Evolutionary conservation across 2,329 filamentous ascomycete genomes (phyloP).

Genomic region (Penicillium digitatum): DNA sequence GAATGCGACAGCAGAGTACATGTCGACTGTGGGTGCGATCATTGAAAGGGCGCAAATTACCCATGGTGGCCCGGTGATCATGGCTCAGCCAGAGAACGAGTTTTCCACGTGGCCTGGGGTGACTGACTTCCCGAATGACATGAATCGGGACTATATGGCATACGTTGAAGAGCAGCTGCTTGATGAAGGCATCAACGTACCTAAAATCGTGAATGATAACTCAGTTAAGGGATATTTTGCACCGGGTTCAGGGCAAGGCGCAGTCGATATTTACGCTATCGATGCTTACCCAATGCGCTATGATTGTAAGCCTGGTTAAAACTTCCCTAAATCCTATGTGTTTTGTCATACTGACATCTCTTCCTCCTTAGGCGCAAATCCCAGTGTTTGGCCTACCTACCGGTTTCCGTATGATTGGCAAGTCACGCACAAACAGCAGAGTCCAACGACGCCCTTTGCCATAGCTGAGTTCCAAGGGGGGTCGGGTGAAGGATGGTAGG

Average conservation of each 20-base stretch:
- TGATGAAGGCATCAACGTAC: constrained; percentile 64
- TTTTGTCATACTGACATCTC: fast-evolving
- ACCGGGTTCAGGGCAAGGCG: constrained; percentile 47
- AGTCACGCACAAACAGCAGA: constrained; percentile 19
- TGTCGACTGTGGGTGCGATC: constrained; percentile 55
- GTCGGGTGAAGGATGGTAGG: constrained; percentile 18
- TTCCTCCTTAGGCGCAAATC: constrained; percentile 6
- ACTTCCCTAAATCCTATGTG: fast-evolving
- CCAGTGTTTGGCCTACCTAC: constrained; percentile 22
- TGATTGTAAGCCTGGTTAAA: constrained; percentile 13
- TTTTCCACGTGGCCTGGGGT: constrained; percentile 49
- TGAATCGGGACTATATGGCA: constrained; percentile 61
- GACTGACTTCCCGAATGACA: constrained; percentile 17
- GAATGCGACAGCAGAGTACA: constrained; percentile 49
- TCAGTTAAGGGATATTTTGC: constrained; percentile 55
- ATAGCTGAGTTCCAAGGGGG: constrained; percentile 28
- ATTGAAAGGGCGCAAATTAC: constrained; percentile 62
- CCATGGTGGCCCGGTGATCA: constrained; percentile 70
- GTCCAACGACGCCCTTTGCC: constrained; percentile 23
- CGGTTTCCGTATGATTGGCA: constrained; percentile 22
- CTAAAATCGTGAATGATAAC: constrained; percentile 69
- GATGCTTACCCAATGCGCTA: constrained; percentile 26
- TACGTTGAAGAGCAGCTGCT: constrained; percentile 63
- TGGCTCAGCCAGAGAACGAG: constrained; percentile 77
- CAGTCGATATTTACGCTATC: constrained; percentile 49